Evolutionary conservation across 768 basidiomycete genomes (phyloP).

Genomic region (Phaffia tasmanica): DNA sequence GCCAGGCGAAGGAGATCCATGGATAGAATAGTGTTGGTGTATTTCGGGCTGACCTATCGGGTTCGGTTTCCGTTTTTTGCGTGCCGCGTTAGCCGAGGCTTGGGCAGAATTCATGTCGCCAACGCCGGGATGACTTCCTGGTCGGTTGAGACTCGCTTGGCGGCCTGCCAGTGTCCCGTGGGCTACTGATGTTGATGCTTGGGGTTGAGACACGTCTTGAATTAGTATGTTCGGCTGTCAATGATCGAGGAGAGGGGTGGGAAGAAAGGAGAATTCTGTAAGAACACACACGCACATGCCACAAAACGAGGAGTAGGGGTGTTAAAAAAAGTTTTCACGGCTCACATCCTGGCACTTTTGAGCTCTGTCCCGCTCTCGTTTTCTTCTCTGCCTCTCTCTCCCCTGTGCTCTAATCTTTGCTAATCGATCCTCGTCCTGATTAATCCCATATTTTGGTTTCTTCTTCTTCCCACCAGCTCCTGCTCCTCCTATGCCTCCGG

Average conservation of each 20-base stretch:
- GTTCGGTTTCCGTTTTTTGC: no score
- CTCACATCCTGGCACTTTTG: background rate
- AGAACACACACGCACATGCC: background rate
- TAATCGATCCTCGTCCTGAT: conserved; percentile 1
- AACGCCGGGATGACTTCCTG: no score
- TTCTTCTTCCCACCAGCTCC: background rate
- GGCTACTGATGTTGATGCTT: no score
- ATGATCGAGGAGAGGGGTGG: background rate
- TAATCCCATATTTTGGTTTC: background rate
- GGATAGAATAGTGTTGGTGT: no score
- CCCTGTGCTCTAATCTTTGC: conserved; percentile 14
- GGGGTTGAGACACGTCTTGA: no score
- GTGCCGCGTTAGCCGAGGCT: no score
- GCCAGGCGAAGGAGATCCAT: no score
- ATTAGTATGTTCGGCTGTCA: background rate
- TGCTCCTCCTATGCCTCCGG: no score
- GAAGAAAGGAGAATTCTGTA: background rate
- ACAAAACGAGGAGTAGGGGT: background rate
- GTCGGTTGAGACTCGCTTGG: no score
- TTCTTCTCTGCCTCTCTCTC: conserved; percentile 12
- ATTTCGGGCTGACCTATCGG: no score
- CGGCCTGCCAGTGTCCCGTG: no score
- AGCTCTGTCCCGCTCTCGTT: conserved; percentile 12
- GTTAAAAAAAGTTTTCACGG: background rate
- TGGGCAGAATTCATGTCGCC: no score